These are phyloP conservation scores for Lepidium didymum DNA, from an alignment of 345 rosid species.

Conservation along the genomic window DNA sequence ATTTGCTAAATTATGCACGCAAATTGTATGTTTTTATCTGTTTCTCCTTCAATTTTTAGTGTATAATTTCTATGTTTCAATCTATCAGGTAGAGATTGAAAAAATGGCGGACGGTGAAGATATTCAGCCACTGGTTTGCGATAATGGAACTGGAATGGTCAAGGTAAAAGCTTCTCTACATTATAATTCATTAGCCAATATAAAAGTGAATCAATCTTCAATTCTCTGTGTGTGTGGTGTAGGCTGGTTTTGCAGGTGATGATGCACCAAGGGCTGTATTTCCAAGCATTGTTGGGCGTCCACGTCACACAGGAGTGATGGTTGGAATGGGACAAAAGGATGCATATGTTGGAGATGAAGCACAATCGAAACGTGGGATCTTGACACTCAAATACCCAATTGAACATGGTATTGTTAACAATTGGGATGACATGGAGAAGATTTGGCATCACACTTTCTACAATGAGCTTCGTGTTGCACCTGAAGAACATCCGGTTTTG, in stretches of 20 bases:
- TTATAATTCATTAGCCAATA: neutral
- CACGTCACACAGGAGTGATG: slow-evolving; percentile 66
- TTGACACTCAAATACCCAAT: slow-evolving; percentile 59
- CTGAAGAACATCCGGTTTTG: slow-evolving; percentile 60
- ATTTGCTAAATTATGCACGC: neutral
- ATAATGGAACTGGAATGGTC: slow-evolving; percentile 64
- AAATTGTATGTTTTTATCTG: neutral
- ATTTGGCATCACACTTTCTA: slow-evolving; percentile 66
- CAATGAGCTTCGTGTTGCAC: slow-evolving; percentile 59
- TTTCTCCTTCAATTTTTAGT: neutral
- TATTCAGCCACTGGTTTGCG: slow-evolving; percentile 64
- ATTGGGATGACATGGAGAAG: slow-evolving; percentile 72
- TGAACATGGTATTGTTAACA: slow-evolving; percentile 60
- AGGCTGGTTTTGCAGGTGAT: slow-evolving; percentile 73
- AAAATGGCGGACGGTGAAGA: slow-evolving; percentile 57
- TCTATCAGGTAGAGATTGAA: slow-evolving; percentile 26
- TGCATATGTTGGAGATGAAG: slow-evolving; percentile 65
- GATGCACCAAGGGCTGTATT: slow-evolving; percentile 75
- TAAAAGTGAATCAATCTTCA: neutral
- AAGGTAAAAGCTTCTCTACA: slow-evolving; percentile 29
- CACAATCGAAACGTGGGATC: slow-evolving; percentile 70
- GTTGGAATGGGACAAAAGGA: slow-evolving; percentile 65
- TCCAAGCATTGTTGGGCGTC: slow-evolving; percentile 65
- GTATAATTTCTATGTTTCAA: neutral
- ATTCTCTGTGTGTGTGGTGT: neutral